Base-by-base conservation (phyloP, 257 asterid species). In the Ajuga chamaepitys region DNA sequence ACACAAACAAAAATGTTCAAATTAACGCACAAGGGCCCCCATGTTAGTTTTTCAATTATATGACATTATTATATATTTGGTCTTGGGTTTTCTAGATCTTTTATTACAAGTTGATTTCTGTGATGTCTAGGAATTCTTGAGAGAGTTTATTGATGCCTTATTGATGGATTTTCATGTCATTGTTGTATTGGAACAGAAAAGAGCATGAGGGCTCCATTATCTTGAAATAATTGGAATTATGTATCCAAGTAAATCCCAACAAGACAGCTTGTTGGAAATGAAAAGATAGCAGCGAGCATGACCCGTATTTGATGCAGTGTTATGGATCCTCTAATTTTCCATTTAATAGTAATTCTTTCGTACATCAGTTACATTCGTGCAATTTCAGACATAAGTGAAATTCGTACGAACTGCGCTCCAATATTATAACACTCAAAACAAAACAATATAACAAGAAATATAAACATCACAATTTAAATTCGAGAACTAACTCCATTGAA, bases 151-250 rank as follows among this genome's bases (percentile, higher is more conserved):
- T 72, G 51, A 73, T 20, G 47, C 10, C 5, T 62, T 51, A 46
- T n/a, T n/a, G 63, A 75, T 63, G 60, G 46, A 21, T 58, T 26
- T 74, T 53, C 35, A 46, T 52, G 85, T 73, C 75, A 53, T 57
- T 65, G 74, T 75, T 70, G 28, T 34, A 70, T 60, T 79, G 86
- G 82, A 73, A 74, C 83, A 87, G 58, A 68, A 12, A 63, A 66
- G 12, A 64, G 62, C 20, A 74, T 30, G 74, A 74, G 79, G 83
- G 75, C 76, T 74, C 78, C 86, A 77, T 78, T 32, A 75, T 69
- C 74, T 75, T 76, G 62, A 78, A n/a, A n/a, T n/a, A n/a, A 68
- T 3, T 10, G 65, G 61, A 62, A 78, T 62, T 60, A 60, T 66
- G n/a, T 40, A 57, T 44, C 9, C 9, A 60, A 42, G 44, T 53